A percentile compares a stretch with the other conserved stretches of the same genome.
Evolutionary conservation across 768 basidiomycete genomes (phyloP).

Genomic region (Candolleomyces aberdarensis): DNA sequence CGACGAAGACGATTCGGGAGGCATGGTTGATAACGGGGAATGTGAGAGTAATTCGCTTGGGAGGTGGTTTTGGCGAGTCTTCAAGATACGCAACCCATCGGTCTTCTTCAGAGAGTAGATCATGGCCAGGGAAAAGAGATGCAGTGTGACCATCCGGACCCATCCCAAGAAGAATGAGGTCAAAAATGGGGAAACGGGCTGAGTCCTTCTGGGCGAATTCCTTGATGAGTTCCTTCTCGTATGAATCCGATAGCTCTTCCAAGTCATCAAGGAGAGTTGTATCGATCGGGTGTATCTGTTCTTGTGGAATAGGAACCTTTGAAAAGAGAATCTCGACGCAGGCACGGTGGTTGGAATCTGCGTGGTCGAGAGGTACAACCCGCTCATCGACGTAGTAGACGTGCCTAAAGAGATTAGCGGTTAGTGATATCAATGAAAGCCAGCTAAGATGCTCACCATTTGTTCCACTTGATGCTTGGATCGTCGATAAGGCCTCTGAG

Average conservation of each 20-base stretch:
- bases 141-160: slow-evolving; percentile 99
- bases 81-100: slow-evolving; percentile 94
- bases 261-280: slow-evolving; percentile 59
- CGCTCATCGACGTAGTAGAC: slow-evolving; percentile 98
- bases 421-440: background rate
- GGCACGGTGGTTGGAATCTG: slow-evolving; percentile 88
- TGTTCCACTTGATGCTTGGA: slow-evolving; percentile 81
- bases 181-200: slow-evolving; percentile 96
- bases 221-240: slow-evolving; percentile 80
- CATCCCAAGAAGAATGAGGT: slow-evolving; percentile 94
- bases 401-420: slow-evolving; percentile 57
- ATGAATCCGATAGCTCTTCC: slow-evolving; percentile 77
- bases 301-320: slow-evolving; percentile 72
- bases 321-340: slow-evolving; percentile 73
- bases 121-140: slow-evolving; percentile 94
- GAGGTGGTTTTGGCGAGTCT: slow-evolving; percentile 93
- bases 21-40: slow-evolving; percentile 90
- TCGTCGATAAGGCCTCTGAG: slow-evolving; percentile 68
- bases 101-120: slow-evolving; percentile 77
- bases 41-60: slow-evolving; percentile 88
- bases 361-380: slow-evolving; percentile 86
- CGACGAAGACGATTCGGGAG: slow-evolving; percentile 85
- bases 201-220: slow-evolving; percentile 92
- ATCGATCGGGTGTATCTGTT: slow-evolving; percentile 86
- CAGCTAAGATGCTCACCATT: slow-evolving; percentile 61